phyloP scores from a whole-genome alignment of 129 eudicot species.

The Silybum marianum region DNA sequence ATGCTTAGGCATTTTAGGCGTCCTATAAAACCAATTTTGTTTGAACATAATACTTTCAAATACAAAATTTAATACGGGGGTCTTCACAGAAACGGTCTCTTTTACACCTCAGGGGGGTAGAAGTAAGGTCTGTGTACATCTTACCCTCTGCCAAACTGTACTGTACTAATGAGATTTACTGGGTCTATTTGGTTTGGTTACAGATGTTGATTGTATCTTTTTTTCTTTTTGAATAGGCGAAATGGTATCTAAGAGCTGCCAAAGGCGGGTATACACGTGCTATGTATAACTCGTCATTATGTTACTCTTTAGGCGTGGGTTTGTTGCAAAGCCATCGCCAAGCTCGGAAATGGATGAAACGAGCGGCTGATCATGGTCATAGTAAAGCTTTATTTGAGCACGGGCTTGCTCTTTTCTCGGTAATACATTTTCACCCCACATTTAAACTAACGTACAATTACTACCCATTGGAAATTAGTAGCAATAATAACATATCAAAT shows the following conservation, averaged over 20 bases:
- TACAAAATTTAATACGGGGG: too few species aligned
- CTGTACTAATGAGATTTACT: too few species aligned
- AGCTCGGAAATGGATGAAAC: constrained; percentile 88
- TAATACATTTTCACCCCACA: constrained; percentile 20
- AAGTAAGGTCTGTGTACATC: not conserved
- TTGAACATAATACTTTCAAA: too few species aligned
- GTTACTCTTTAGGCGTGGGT: constrained; percentile 78
- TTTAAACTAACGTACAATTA: too few species aligned
- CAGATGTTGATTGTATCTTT: not conserved
- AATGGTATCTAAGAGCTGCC: constrained; percentile 79
- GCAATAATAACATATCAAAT: too few species aligned
- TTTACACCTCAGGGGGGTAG: too few species aligned
- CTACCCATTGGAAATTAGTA: too few species aligned
- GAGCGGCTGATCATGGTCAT: constrained; percentile 93
- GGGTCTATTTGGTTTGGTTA: too few species aligned
- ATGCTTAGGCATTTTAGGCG: too few species aligned
- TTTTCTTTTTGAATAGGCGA: constrained; percentile 50
- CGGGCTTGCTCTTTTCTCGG: constrained; percentile 74
- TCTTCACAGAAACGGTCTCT: too few species aligned
- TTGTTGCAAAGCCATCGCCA: constrained; percentile 47
- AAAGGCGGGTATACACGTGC: constrained; percentile 89
- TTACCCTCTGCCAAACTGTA: not conserved
- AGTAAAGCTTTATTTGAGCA: constrained; percentile 86
- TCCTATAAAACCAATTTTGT: too few species aligned
- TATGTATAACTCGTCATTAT: constrained; percentile 74